These are phyloP conservation scores for Magnolia kwangsiensis DNA, from an alignment of 164 flowering plant genomes.

Conservation along the genomic window DNA sequence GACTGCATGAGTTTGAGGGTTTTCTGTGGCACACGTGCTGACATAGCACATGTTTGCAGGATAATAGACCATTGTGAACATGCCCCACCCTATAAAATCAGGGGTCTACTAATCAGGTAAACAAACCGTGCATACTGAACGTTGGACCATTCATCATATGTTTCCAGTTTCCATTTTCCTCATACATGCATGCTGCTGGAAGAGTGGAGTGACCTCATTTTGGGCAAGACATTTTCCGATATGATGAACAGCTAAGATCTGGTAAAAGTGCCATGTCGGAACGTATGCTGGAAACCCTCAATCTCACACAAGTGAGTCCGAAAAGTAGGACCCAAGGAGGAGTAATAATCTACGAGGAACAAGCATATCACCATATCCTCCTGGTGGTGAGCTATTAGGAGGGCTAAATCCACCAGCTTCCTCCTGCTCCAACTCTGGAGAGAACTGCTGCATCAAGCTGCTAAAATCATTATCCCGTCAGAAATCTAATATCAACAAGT, in stretches of 20 bases:
- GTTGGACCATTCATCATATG: background rate
- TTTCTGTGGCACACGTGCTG: background rate
- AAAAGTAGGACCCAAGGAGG: background rate
- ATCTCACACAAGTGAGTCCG: background rate
- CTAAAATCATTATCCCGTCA: slow-evolving; percentile 4
- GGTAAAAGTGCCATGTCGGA: background rate
- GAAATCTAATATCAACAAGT: background rate
- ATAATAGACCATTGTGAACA: too few species aligned
- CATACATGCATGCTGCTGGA: background rate
- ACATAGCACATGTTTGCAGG: background rate
- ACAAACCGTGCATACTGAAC: background rate
- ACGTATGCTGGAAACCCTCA: background rate
- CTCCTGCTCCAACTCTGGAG: slow-evolving; percentile 45
- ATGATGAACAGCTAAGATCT: background rate
- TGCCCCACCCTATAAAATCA: background rate
- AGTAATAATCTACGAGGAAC: background rate
- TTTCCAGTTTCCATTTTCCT: background rate
- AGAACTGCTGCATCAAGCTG: slow-evolving; percentile 46
- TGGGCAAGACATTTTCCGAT: background rate
- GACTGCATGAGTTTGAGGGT: background rate
- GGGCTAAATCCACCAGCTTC: slow-evolving; percentile 34
- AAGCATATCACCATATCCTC: slow-evolving; percentile 26
- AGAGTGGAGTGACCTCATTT: background rate
- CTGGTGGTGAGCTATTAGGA: slow-evolving; percentile 31
- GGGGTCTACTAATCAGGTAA: background rate